phyloP scores from a whole-genome alignment of 2,329 filamentous ascomycete species.

The Lecanosticta acicola region DNA sequence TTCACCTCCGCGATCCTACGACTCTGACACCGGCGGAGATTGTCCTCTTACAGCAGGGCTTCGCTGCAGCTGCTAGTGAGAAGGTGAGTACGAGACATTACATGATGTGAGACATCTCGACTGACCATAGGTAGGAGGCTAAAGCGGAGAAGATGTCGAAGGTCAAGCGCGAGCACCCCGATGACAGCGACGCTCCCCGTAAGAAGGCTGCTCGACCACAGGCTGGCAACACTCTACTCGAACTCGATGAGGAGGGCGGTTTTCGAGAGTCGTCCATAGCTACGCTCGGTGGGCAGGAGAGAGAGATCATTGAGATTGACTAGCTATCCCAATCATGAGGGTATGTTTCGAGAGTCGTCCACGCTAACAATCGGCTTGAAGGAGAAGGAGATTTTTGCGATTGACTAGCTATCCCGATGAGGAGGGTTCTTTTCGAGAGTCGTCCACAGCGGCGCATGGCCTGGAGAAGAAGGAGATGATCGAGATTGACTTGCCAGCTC shows the following conservation, averaged over 20 bases:
- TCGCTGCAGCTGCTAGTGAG: no score
- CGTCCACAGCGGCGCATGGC: slow-evolving; percentile 4
- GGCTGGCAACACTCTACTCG: slow-evolving; percentile 9
- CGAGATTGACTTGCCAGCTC: slow-evolving; percentile 18
- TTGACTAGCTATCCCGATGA: slow-evolving; percentile 20
- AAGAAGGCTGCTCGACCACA: slow-evolving; percentile 15
- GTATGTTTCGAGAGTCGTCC: slow-evolving; percentile 7
- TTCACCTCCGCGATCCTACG: slow-evolving; percentile 14
- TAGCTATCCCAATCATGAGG: slow-evolving; percentile 16
- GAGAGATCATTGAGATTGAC: slow-evolving; percentile 17
- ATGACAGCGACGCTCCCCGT: slow-evolving; percentile 9
- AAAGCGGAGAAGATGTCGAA: background rate
- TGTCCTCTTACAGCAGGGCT: background rate
- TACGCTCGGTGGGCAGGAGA: background rate
- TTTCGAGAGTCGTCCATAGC: slow-evolving; percentile 10
- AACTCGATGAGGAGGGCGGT: slow-evolving; percentile 12
- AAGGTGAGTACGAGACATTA: no score
- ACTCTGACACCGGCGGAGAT: slow-evolving; percentile 9
- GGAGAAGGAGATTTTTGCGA: slow-evolving; percentile 14
- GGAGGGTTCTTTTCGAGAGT: slow-evolving; percentile 6
- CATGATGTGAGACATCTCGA: no score
- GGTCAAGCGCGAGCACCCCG: slow-evolving; percentile 18
- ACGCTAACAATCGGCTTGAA: background rate
- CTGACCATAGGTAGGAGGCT: no score
- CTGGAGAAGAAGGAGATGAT: slow-evolving; percentile 9